Evolutionary conservation across 495 filamentous ascomycete species (phyloP), one percentile per base, ranked within the genome.

Genomic region (Melanomma pulvis-pyrius): DNA sequence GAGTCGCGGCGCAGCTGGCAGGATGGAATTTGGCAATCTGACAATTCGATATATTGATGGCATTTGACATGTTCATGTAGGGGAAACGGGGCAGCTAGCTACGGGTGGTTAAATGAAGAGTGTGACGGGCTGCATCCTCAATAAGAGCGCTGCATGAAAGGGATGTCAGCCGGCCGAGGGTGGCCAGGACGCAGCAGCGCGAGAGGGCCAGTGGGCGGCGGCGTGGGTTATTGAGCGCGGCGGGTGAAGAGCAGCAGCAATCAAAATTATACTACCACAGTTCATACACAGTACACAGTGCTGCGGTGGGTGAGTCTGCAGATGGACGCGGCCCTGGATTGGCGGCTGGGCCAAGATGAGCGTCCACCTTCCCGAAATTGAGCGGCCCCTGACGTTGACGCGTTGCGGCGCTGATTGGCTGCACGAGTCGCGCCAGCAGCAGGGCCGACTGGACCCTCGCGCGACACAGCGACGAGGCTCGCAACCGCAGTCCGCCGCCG

Each of bases 101-200:
- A 13, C 8, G 46, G 6, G 46, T 9, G 29, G 17, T n/a, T 25
- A 19, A 26, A 53, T 7, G 13, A 49, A 21, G 39, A 29, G n/a
- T 17, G 56, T n/a, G 36, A 46, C 4, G 46, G 59, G 46, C 59
- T 61, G 46, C 46, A 32, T 17, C 26, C 24, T 51, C 59, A 61
- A 61, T 61, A 61, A 61, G 52, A 34, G 54, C 30, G 30, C n/a
- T 57, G 59, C 59, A 51, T 4, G n/a, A 41, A 34, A 34, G 28
- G 39, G 21, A 6, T 59, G 59, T 61, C 46, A 61, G 59, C 59
- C 59, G 59, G 59, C 39, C 46, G 13, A 30, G 32, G 51, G 24
- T 11, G 17, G 32, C 48, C n/a, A 29, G 34, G 57, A n/a, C 12
- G 44, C 39, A 50, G 39, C 48, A 51, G 39, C 3, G 19, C n/a